Evolutionary conservation across 2,329 filamentous ascomycete species (phyloP), one percentile per base, ranked within the genome.

Genomic region (Hymenoscyphus occultus): DNA sequence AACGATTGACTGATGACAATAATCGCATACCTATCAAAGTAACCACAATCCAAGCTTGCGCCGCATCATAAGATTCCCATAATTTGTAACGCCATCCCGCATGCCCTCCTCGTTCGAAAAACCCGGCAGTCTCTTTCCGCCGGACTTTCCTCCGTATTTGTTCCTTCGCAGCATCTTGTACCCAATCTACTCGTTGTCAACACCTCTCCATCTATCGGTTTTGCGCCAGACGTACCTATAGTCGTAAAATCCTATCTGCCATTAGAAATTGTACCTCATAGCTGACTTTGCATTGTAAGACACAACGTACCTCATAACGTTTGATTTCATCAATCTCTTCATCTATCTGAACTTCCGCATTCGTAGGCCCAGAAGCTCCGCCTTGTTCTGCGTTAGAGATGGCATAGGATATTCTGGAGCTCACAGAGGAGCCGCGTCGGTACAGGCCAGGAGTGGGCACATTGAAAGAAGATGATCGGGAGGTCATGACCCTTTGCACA

Each of bases 261-360:
- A 65, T 64, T 68, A 70, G 70, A 64, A 69, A 12, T 59, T 12
- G 6, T 19, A 12, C 32, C 16, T 39, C 16, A 56, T 28, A 45
- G 19, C 35, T 19, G 12, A 56, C 62, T 32, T 22, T 22, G 59
- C 42, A 16, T 42, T 59, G 67, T 60, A 58, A 39, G 69, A 60
- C 31, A 39, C 35, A 32, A 68, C 78, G 68, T 76, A 89, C 86
- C 80, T 97, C 95, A 80, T 99, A 99, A 80, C 94, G 86, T 80
- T 97, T 97, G 76, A 99, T 98, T 81, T 97, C 90, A 32, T 91
- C 93, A 75, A 99, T 97, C 80, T 99, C 95, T 75, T 98, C 93
- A 67, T 93, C 90, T 70, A 96, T 92, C 68, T 89, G 86, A 67
- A 89, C 85, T 73, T 91, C 86, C 63, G 83, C 86, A 35, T 81